Percentiles rank a stretch among this genome's conserved stretches.
These are phyloP conservation scores for Biancaea sappan DNA, from an alignment of 306 rosid genomes.

Conservation along the genomic window DNA sequence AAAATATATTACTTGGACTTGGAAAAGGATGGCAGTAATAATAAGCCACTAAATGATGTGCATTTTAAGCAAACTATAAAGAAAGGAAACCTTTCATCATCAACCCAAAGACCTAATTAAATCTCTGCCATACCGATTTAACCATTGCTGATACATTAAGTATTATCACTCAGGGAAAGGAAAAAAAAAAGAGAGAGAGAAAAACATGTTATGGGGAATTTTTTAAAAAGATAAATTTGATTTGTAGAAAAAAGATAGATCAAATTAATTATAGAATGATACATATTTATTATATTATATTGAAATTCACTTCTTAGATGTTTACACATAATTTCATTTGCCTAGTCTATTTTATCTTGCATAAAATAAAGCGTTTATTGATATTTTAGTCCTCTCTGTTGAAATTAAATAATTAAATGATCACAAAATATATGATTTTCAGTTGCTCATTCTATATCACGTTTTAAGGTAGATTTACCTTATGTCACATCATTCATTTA, in stretches of 20 bases:
- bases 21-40: constrained; percentile 34
- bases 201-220: not conserved
- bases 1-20: constrained; percentile 15
- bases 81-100: constrained; percentile 33
- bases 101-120: constrained; percentile 42
- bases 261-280: not conserved
- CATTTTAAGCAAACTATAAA: constrained; percentile 56
- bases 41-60: constrained; percentile 39
- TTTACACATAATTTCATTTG: too few species aligned
- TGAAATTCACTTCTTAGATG: too few species aligned
- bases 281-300: too few species aligned
- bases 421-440: too few species aligned
- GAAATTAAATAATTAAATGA: too few species aligned
- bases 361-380: too few species aligned
- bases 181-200: not conserved
- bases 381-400: too few species aligned
- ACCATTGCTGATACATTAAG: constrained; percentile 14
- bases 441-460: too few species aligned
- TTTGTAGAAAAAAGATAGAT: not conserved
- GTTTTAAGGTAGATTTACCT: too few species aligned
- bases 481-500: too few species aligned
- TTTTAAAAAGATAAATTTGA: not conserved
- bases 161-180: constrained; percentile 29
- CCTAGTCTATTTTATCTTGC: too few species aligned
- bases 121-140: constrained; percentile 37